These are phyloP conservation scores for Ambrosia trifida DNA, from an alignment of 129 eudicot genomes.

Conservation along the genomic window DNA sequence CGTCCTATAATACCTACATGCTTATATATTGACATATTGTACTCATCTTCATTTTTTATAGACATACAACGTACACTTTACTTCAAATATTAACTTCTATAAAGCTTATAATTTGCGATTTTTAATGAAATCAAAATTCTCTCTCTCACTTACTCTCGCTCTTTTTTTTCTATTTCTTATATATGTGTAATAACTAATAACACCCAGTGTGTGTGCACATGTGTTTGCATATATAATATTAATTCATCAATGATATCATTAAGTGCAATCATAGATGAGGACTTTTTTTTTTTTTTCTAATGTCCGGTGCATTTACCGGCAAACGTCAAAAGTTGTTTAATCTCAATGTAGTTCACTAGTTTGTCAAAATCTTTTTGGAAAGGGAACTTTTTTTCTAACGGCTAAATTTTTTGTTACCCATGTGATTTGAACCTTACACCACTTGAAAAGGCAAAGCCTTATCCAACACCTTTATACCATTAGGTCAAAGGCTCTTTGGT, in stretches of 20 bases:
- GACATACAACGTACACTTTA: background rate
- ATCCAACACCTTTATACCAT: too few species aligned
- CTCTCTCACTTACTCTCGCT: too few species aligned
- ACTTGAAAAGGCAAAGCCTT: too few species aligned
- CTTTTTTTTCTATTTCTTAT: too few species aligned
- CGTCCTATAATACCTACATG: background rate
- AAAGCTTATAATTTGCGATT: background rate
- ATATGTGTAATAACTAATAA: too few species aligned
- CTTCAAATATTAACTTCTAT: background rate
- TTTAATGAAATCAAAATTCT: background rate
- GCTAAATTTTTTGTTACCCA: too few species aligned
- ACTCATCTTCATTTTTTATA: background rate
- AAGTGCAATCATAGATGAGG: background rate
- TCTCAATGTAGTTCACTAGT: background rate
- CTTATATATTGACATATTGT: background rate
- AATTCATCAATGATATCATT: constrained; percentile 8
- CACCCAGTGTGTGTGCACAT: background rate
- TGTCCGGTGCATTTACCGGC: background rate
- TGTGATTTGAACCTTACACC: too few species aligned
- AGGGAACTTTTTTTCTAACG: too few species aligned
- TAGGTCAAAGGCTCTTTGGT: background rate
- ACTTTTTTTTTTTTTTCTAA: background rate
- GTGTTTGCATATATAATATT: background rate
- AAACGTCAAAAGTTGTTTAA: background rate
- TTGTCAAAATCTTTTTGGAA: background rate